These are phyloP conservation scores for Pontederia paniculata DNA, from an alignment of 176 grass and related monocot species.

Conservation along the genomic window DNA sequence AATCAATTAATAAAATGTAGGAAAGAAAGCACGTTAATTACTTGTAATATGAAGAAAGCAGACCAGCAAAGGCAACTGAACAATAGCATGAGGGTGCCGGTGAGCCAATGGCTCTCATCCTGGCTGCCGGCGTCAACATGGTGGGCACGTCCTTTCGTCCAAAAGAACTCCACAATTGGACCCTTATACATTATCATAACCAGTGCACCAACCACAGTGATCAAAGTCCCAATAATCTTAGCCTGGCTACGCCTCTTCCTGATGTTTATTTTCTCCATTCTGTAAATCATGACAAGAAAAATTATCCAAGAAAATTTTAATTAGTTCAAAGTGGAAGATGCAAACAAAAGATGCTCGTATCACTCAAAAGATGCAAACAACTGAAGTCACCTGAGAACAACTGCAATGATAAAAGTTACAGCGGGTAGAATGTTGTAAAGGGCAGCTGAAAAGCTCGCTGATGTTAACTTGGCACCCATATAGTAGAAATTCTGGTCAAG, in stretches of 20 bases:
- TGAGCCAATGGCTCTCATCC: slow-evolving; percentile 45
- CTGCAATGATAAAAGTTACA: slow-evolving; percentile 70
- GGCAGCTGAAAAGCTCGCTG: slow-evolving; percentile 73
- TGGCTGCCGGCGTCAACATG: slow-evolving; percentile 11
- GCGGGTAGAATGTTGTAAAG: slow-evolving; percentile 68
- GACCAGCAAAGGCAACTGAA: slow-evolving; percentile 88
- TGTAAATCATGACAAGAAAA: not conserved
- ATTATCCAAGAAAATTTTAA: not conserved
- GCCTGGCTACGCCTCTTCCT: slow-evolving; percentile 50
- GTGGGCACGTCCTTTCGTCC: slow-evolving; percentile 28
- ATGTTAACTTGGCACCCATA: slow-evolving; percentile 68
- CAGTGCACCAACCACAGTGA: slow-evolving; percentile 59
- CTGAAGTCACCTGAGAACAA: slow-evolving; percentile 43
- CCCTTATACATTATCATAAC: slow-evolving; percentile 80
- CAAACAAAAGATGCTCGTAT: no score
- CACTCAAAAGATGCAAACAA: not conserved
- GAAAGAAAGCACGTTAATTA: not conserved
- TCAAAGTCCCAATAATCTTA: slow-evolving; percentile 57
- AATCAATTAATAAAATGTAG: no score
- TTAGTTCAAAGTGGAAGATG: no score
- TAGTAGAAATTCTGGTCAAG: slow-evolving; percentile 97
- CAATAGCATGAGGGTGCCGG: slow-evolving; percentile 62
- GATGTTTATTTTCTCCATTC: slow-evolving; percentile 67
- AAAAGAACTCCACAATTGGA: slow-evolving; percentile 41
- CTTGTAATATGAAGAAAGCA: slow-evolving; percentile 75